phyloP scores from a whole-genome alignment of 768 basidiomycete genomes.

The Rubroboletus satanas region DNA sequence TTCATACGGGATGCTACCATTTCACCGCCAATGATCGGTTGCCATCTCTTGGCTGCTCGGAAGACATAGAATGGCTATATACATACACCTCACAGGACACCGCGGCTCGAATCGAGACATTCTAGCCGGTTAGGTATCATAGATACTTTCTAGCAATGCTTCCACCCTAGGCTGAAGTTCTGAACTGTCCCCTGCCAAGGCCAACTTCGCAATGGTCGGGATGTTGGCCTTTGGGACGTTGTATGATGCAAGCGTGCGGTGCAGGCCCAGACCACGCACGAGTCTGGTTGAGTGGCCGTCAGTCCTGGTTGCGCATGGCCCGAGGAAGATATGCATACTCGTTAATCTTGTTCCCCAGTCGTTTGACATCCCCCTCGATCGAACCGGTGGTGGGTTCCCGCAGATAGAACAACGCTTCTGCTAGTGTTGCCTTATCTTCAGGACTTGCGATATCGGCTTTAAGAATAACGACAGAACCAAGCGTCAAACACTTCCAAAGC shows the following conservation, averaged over 20 bases:
- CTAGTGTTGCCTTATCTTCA: constrained; percentile 61
- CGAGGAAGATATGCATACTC: constrained; percentile 38
- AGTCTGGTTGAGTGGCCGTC: constrained; percentile 41
- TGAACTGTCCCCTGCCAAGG: constrained; percentile 32
- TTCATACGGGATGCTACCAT: too few species aligned
- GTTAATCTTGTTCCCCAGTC: constrained; percentile 51
- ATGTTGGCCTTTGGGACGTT: constrained; percentile 59
- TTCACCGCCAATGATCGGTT: background rate
- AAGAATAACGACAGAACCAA: constrained; percentile 58
- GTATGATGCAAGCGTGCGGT: constrained; percentile 55
- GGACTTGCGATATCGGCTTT: constrained; percentile 54
- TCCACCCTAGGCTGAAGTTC: constrained; percentile 39
- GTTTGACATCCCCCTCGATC: constrained; percentile 56
- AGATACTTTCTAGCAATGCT: constrained; percentile 47
- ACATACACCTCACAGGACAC: background rate
- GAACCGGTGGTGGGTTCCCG: constrained; percentile 59
- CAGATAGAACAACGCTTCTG: constrained; percentile 55
- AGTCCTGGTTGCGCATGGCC: background rate
- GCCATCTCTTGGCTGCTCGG: background rate
- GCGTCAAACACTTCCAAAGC: constrained; percentile 58
- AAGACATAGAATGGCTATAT: background rate
- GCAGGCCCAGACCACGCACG: constrained; percentile 54
- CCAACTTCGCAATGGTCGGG: constrained; percentile 43
- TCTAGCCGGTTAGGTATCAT: constrained; percentile 17
- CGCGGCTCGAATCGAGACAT: background rate